phyloP scores from a whole-genome alignment of 2,329 filamentous ascomycete genomes.

The Aspergillus ustus region DNA sequence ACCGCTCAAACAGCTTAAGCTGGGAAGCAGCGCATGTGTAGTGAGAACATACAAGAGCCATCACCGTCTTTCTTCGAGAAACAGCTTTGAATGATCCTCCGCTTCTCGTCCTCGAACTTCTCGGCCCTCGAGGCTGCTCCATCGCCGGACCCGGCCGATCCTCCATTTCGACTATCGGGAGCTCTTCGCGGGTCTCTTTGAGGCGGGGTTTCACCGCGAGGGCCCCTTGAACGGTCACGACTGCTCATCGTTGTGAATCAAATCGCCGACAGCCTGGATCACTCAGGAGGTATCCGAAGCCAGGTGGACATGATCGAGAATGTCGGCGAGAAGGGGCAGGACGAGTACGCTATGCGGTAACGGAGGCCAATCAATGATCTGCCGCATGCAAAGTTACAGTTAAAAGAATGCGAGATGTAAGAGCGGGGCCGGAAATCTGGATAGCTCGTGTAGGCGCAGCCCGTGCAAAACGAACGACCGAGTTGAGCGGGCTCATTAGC shows the following conservation, averaged over 20 bases:
- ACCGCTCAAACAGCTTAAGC: constrained; percentile 13
- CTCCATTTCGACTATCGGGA: constrained; percentile 40
- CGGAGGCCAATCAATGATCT: constrained; percentile 7
- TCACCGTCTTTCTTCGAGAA: constrained; percentile 89
- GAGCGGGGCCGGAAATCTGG: constrained; percentile 5
- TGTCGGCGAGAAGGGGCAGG: constrained; percentile 23
- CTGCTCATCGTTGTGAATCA: constrained; percentile 40
- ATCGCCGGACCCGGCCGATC: constrained; percentile 31
- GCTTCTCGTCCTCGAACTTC: constrained; percentile 95
- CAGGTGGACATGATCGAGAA: constrained; percentile 40
- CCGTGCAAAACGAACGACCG: constrained; percentile 20
- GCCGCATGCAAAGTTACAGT: constrained; percentile 11
- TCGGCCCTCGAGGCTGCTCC: constrained; percentile 64
- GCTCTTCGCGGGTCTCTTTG: constrained; percentile 38
- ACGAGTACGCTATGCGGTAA: constrained; percentile 15
- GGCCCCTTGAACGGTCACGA: constrained; percentile 41
- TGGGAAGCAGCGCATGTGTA: constrained; percentile 10
- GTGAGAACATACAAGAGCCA: constrained; percentile 72
- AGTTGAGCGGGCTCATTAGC: constrained; percentile 29
- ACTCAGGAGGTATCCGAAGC: constrained; percentile 31
- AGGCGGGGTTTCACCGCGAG: constrained; percentile 34
- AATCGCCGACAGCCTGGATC: constrained; percentile 27
- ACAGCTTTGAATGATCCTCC: constrained; percentile 90
- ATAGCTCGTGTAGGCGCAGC: constrained; percentile 3
- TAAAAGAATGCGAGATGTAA: constrained; percentile 6